Evolutionary conservation across 2,329 filamentous ascomycete genomes (phyloP).

Genomic region (Arthroderma uncinatum): DNA sequence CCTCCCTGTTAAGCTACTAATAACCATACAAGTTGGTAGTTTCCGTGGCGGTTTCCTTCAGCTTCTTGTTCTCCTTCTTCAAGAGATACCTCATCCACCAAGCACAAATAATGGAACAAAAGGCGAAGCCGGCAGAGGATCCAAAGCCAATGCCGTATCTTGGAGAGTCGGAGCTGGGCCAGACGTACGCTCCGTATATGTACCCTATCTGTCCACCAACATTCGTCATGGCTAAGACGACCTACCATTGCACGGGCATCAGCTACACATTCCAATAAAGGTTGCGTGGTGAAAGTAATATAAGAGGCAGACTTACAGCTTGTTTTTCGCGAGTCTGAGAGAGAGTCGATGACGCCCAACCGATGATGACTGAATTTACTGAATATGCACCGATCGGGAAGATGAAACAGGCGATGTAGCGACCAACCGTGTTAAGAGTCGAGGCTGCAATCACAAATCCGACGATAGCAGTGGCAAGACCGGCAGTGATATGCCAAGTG

Average conservation of each 20-base stretch:
- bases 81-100: conserved; percentile 17
- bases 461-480: conserved; percentile 19
- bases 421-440: conserved; percentile 21
- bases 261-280: background rate
- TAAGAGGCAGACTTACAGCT: conserved; percentile 22
- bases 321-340: conserved; percentile 37
- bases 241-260: conserved; percentile 6
- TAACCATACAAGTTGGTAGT: conserved; percentile 16
- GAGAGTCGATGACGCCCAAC: conserved; percentile 34
- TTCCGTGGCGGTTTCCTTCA: conserved; percentile 4
- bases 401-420: conserved; percentile 25
- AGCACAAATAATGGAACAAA: conserved; percentile 15
- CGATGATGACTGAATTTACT: conserved; percentile 33
- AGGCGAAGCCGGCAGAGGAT: conserved; percentile 14
- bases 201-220: conserved; percentile 30
- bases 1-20: background rate
- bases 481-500: conserved; percentile 23
- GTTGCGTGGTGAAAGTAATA: background rate
- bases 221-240: conserved; percentile 33
- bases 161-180: conserved; percentile 19
- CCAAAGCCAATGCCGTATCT: conserved; percentile 15
- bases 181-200: conserved; percentile 33
- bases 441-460: conserved; percentile 24
- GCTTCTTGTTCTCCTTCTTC: conserved; percentile 13
- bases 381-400: conserved; percentile 26